These are phyloP conservation scores for Astragalus glycyphyllos DNA, from an alignment of 306 rosid species.

Conservation along the genomic window DNA sequence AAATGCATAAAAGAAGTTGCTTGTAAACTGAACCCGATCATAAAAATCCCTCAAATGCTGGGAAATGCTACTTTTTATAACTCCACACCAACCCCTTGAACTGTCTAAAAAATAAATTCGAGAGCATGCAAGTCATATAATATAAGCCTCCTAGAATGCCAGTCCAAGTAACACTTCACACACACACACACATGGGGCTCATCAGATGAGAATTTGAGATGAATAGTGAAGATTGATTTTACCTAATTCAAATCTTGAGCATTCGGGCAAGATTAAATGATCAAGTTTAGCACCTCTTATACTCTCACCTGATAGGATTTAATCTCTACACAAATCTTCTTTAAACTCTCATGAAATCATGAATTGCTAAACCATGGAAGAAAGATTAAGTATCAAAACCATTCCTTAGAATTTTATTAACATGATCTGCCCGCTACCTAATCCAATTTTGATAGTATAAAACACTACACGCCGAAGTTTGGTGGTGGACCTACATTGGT, in stretches of 20 bases:
- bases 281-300: too few relatives aligned
- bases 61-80: slow-evolving; percentile 6
- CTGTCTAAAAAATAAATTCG: background rate
- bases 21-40: slow-evolving; percentile 37
- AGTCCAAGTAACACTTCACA: slow-evolving; percentile 6
- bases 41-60: slow-evolving; percentile 26
- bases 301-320: background rate
- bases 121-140: background rate
- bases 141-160: slow-evolving; percentile 14
- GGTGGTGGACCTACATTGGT: too few relatives aligned
- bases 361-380: background rate
- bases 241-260: too few relatives aligned
- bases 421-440: background rate
- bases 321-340: background rate
- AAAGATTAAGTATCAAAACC: background rate
- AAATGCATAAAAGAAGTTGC: slow-evolving; percentile 46
- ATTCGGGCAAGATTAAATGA: background rate
- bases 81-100: slow-evolving; percentile 24
- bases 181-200: too few relatives aligned
- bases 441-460: background rate
- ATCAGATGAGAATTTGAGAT: too few relatives aligned
- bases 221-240: too few relatives aligned
- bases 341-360: background rate
- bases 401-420: background rate
- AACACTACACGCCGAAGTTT: background rate